Evolutionary conservation across 2,329 filamentous ascomycete genomes (phyloP).

Genomic region (Pyricularia grisea): DNA sequence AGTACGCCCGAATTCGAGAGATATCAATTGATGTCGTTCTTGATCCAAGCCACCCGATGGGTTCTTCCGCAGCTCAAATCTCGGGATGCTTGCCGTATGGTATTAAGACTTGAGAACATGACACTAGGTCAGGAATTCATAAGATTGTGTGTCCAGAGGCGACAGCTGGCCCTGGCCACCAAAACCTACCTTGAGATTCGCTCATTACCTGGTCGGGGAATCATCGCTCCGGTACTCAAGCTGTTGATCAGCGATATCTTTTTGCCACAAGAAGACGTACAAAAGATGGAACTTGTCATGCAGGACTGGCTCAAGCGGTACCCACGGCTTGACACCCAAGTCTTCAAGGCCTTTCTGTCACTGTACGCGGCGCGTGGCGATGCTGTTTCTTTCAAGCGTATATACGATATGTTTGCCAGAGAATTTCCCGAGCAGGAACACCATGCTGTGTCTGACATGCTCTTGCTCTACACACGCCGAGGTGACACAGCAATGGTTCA

Average conservation of each 20-base stretch:
- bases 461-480: slow-evolving; percentile 62
- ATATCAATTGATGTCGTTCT: neutral
- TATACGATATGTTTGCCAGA: slow-evolving; percentile 34
- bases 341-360: slow-evolving; percentile 37
- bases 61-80: slow-evolving; percentile 7
- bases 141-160: slow-evolving; percentile 16
- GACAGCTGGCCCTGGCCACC: slow-evolving; percentile 21
- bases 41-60: neutral
- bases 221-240: slow-evolving; percentile 29
- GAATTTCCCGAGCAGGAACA: slow-evolving; percentile 19
- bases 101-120: slow-evolving; percentile 27
- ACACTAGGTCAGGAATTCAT: slow-evolving; percentile 35
- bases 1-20: neutral
- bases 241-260: slow-evolving; percentile 33
- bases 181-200: slow-evolving; percentile 38
- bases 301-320: slow-evolving; percentile 37
- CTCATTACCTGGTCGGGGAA: slow-evolving; percentile 24
- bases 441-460: slow-evolving; percentile 42
- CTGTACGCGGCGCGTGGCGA: slow-evolving; percentile 40
- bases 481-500: slow-evolving; percentile 53
- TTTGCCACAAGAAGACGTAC: slow-evolving; percentile 23
- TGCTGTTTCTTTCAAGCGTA: slow-evolving; percentile 29
- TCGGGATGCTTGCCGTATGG: slow-evolving; percentile 23
- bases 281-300: slow-evolving; percentile 35
- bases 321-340: slow-evolving; percentile 29